Conservation (phyloP, 1,284 basidiomycete species). For the Sporisorium exsertum region DNA sequence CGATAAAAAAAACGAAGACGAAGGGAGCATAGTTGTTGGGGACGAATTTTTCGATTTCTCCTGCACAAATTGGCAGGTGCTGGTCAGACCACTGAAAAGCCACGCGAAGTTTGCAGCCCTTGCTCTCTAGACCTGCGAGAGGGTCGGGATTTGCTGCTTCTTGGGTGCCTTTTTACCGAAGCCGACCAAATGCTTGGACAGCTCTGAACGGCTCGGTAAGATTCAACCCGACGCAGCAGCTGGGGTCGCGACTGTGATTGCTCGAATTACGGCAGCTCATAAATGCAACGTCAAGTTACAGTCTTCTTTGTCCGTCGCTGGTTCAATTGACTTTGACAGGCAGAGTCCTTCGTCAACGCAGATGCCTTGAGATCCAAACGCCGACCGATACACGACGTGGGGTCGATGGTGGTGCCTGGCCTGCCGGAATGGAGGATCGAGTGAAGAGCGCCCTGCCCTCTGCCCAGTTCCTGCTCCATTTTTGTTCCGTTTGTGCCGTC, state of each 20-base stretch:
- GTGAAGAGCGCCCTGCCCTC: neutral
- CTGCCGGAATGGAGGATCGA: conserved; percentile 3
- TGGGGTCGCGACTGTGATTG: neutral
- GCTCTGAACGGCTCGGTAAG: neutral
- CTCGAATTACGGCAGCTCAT: neutral
- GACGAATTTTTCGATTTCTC: neutral
- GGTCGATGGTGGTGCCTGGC: neutral
- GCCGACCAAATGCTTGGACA: neutral
- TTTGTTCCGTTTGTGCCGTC: neutral
- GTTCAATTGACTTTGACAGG: neutral
- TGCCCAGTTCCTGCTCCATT: neutral
- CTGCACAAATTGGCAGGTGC: neutral
- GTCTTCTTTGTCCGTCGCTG: neutral
- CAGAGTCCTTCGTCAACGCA: conserved; percentile 1
- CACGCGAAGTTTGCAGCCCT: neutral
- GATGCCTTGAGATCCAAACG: conserved; percentile 1
- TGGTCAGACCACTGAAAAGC: neutral
- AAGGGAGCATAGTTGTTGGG: neutral
- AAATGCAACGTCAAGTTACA: neutral
- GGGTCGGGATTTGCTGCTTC: neutral
- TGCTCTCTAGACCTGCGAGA: neutral
- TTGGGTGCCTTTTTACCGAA: neutral
- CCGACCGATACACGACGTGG: neutral
- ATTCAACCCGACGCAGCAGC: neutral
- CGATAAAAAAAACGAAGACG: neutral